These are phyloP conservation scores for Botryotinia convoluta DNA, from an alignment of 2,329 filamentous ascomycete genomes.

Conservation along the genomic window DNA sequence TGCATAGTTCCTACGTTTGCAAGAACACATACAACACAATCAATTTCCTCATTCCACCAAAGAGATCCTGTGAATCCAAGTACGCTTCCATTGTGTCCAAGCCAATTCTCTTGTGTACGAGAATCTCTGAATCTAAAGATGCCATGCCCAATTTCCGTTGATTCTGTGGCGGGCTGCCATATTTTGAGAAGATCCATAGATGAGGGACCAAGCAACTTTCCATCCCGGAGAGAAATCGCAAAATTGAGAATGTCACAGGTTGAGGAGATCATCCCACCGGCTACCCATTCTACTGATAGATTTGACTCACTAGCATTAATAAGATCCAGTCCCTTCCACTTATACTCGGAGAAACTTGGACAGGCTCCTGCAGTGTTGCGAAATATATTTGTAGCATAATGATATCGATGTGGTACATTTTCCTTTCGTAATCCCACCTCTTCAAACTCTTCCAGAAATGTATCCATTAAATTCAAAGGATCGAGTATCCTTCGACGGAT, in stretches of 20 bases:
- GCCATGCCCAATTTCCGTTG: constrained; percentile 20
- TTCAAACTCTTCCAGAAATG: constrained; percentile 23
- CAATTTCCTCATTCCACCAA: constrained; percentile 23
- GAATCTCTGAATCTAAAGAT: constrained; percentile 16
- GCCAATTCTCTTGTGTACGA: constrained; percentile 13
- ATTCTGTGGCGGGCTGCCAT: constrained; percentile 5
- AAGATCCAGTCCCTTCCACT: background rate
- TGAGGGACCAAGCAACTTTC: constrained; percentile 15
- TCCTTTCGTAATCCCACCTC: background rate
- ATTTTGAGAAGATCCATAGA: constrained; percentile 19
- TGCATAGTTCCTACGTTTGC: constrained; percentile 27
- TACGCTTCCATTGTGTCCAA: constrained; percentile 25
- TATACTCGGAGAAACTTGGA: constrained; percentile 14
- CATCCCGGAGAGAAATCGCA: constrained; percentile 20
- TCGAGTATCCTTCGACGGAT: background rate
- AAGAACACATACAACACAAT: constrained; percentile 23
- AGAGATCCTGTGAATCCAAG: constrained; percentile 22
- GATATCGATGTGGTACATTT: constrained; percentile 21
- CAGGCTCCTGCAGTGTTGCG: constrained; percentile 21
- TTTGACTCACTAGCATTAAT: constrained; percentile 23
- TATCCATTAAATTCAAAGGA: constrained; percentile 21
- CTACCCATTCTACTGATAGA: constrained; percentile 24
- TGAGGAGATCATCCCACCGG: constrained; percentile 23
- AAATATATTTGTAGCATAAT: constrained; percentile 22
- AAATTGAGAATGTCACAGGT: constrained; percentile 23